These are phyloP conservation scores for Calonectria ilicicola DNA, from an alignment of 2,329 filamentous ascomycete genomes.

Conservation along the genomic window DNA sequence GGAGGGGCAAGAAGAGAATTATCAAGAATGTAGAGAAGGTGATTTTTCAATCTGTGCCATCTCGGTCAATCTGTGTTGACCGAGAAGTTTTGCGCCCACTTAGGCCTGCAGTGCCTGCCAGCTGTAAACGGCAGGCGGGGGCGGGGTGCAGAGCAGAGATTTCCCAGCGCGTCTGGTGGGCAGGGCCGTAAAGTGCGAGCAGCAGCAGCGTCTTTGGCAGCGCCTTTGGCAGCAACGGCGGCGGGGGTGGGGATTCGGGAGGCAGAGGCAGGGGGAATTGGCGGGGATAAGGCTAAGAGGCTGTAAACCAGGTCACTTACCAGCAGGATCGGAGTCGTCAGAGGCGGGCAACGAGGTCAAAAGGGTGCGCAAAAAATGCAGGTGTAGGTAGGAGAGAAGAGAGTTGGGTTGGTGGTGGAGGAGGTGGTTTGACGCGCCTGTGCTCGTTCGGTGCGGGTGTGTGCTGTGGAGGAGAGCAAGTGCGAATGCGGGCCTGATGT, in stretches of 20 bases:
- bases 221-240: background rate
- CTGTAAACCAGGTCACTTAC: slow-evolving; percentile 22
- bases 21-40: background rate
- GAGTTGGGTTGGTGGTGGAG: slow-evolving; percentile 25
- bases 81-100: slow-evolving; percentile 30
- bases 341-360: slow-evolving; percentile 16
- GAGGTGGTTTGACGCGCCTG: slow-evolving; percentile 22
- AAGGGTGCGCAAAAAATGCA: slow-evolving; percentile 25
- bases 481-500: slow-evolving; percentile 42
- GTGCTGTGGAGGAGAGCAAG: slow-evolving; percentile 37
- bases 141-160: slow-evolving; percentile 46
- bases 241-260: slow-evolving; percentile 7
- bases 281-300: slow-evolving; percentile 33
- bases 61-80: background rate
- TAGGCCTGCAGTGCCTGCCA: slow-evolving; percentile 20
- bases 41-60: background rate
- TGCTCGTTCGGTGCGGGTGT: slow-evolving; percentile 7
- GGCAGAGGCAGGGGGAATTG: slow-evolving; percentile 13
- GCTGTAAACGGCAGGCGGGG: slow-evolving; percentile 44
- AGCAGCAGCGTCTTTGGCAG: slow-evolving; percentile 10
- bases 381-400: slow-evolving; percentile 23
- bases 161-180: slow-evolving; percentile 26
- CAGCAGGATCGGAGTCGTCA: slow-evolving; percentile 8
- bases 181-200: background rate
- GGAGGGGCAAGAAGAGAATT: slow-evolving; percentile 17